phyloP scores from a whole-genome alignment of 2,329 filamentous ascomycete species.

The Coniella lustricola region DNA sequence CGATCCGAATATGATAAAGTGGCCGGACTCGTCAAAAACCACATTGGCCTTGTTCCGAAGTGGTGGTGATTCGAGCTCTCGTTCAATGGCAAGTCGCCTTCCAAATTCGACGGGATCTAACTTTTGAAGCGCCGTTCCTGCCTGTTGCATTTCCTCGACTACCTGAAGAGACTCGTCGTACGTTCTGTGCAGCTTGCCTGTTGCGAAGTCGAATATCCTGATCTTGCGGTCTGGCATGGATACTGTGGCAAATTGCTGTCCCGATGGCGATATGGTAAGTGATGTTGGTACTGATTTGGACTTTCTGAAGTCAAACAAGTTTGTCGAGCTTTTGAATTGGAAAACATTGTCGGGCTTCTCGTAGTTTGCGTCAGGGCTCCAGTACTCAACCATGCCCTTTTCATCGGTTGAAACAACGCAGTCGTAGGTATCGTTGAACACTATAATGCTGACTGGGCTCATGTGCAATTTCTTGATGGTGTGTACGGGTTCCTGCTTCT shows the following conservation, averaged over 20 bases:
- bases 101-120: slow-evolving; percentile 91
- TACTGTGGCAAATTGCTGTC: slow-evolving; percentile 77
- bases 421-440: slow-evolving; percentile 81
- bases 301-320: slow-evolving; percentile 96
- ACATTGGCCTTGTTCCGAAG: slow-evolving; percentile 71
- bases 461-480: slow-evolving; percentile 74
- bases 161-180: slow-evolving; percentile 93
- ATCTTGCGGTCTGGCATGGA: slow-evolving; percentile 93
- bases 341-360: slow-evolving; percentile 92
- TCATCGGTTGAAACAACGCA: slow-evolving; percentile 89
- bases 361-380: slow-evolving; percentile 72
- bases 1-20: slow-evolving; percentile 92
- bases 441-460: slow-evolving; percentile 73
- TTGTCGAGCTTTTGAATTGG: slow-evolving; percentile 86
- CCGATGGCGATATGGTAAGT: slow-evolving; percentile 78
- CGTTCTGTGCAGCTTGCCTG: slow-evolving; percentile 80
- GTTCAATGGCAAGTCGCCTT: slow-evolving; percentile 75
- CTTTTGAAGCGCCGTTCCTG: slow-evolving; percentile 73
- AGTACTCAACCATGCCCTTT: slow-evolving; percentile 93
- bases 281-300: slow-evolving; percentile 77
- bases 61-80: slow-evolving; percentile 68
- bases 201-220: slow-evolving; percentile 84
- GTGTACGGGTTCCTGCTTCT: slow-evolving; percentile 68
- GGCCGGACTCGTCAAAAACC: slow-evolving; percentile 89
- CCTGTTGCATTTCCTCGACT: slow-evolving; percentile 90